phyloP scores from a whole-genome alignment of 768 basidiomycete species.

The Mycena galericulata region DNA sequence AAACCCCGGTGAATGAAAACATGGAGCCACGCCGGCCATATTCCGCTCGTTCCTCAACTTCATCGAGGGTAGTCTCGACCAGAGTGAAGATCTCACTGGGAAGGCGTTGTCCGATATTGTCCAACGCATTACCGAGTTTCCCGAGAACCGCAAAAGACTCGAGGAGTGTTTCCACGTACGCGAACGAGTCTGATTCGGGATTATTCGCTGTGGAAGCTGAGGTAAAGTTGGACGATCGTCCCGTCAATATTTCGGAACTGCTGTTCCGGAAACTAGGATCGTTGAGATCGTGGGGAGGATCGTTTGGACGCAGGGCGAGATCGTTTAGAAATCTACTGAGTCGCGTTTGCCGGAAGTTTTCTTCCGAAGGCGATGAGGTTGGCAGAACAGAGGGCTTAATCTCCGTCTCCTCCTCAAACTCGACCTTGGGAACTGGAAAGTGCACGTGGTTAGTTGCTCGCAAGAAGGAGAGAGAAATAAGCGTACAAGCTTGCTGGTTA shows the following conservation, averaged over 20 bases:
- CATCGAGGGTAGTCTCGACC: slow-evolving; percentile 88
- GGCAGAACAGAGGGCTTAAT: slow-evolving; percentile 42
- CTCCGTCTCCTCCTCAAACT: slow-evolving; percentile 67
- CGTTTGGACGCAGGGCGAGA: slow-evolving; percentile 79
- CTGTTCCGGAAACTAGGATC: slow-evolving; percentile 50
- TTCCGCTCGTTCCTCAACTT: slow-evolving; percentile 92
- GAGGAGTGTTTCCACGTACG: slow-evolving; percentile 91
- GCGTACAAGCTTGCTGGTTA: slow-evolving; percentile 82
- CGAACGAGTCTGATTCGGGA: slow-evolving; percentile 93
- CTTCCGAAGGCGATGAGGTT: slow-evolving; percentile 53
- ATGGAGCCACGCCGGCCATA: slow-evolving; percentile 69
- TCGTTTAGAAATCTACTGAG: slow-evolving; percentile 73
- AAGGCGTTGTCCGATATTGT: slow-evolving; percentile 85
- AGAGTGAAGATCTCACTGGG: slow-evolving; percentile 86
- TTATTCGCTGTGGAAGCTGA: slow-evolving; percentile 56
- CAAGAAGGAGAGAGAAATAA: slow-evolving; percentile 1
- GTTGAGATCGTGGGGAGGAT: slow-evolving; percentile 77
- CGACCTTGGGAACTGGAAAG: slow-evolving; percentile 70
- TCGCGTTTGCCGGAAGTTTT: slow-evolving; percentile 57
- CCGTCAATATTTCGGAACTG: slow-evolving; percentile 23
- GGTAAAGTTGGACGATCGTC: slow-evolving; percentile 26
- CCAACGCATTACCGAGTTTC: slow-evolving; percentile 85
- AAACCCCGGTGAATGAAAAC: slow-evolving; percentile 48
- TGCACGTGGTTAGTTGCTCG: neutral
- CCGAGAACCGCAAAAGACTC: slow-evolving; percentile 95